Evolutionary conservation across 2,329 filamentous ascomycete species (phyloP), one percentile per base, ranked within the genome.

Genomic region (Raffaelea albimanens): DNA sequence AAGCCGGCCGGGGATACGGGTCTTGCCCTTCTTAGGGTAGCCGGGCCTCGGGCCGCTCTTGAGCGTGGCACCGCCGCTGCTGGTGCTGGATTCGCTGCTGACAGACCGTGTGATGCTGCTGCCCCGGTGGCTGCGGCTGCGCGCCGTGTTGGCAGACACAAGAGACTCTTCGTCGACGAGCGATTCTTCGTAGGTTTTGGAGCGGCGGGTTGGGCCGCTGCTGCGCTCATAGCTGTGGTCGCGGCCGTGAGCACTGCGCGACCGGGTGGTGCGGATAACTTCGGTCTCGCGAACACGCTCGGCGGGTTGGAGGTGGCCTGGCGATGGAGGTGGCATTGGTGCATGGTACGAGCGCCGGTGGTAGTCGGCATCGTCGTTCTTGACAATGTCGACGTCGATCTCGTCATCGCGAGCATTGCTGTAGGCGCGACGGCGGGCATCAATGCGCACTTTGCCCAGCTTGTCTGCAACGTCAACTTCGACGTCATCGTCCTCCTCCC

Each of bases 1-100:
- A 50, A 95, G 71, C 48, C 84, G 78, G 50, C 79, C 81, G 1
- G 90, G 90, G 62, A 96, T 89, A 56, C 86, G 81, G 14, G 90
- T 96, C 73, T 90, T 95, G 57, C 90, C 90, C 63, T 85, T 89
- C 67, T 86, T 85, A 10, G 85, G 84, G 54, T 85, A 87, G 49
- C 82, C 75, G 63, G 69, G 78, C 58, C 69, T 73, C n/a, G 72
- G 34, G 14, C 18, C 62, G 10, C 71, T 72, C 36, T 66, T 57
- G 16, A 57, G 58, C 2, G 73, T 76, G 21, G 69, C 70, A 19
- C 69, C 70, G 49, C 64, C 70, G 52, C 67, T 73, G 44, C 22
- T 33, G 16, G n/a, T n/a, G 38, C 44, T 40, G 58, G 53, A 65
- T 66, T 8, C 9, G 34, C 34, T 38, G 34, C 34, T 38, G 34